Percentiles rank a stretch among this genome's conserved stretches.
Evolutionary conservation across 495 filamentous ascomycete species (phyloP).

Genomic region (Penicillium subrubescens): DNA sequence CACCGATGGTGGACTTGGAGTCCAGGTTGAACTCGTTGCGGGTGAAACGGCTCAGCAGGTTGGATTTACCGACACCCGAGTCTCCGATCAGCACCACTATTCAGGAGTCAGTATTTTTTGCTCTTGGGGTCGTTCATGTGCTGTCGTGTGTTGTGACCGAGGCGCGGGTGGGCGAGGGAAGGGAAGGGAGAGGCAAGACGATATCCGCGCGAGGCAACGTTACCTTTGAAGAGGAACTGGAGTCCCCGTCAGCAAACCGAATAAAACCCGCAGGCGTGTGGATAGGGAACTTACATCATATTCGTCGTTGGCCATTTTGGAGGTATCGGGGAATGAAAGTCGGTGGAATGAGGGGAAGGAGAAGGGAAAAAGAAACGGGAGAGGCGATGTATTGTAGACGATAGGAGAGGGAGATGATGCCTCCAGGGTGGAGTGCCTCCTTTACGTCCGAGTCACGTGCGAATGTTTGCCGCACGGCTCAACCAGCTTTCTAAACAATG

Average conservation of each 20-base stretch:
- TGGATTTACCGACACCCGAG: constrained; percentile 99
- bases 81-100: constrained; percentile 98
- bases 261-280: constrained; percentile 2
- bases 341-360: constrained; percentile 16
- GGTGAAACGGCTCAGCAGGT: constrained; percentile 98
- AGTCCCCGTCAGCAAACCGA: constrained; percentile 20
- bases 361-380: constrained; percentile 17
- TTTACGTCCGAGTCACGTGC: constrained; percentile 36
- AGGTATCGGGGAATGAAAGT: constrained; percentile 25
- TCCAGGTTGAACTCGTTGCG: constrained; percentile 99
- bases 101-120: constrained; percentile 26
- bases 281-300: constrained; percentile 81
- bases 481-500: not conserved
- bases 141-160: constrained; percentile 1
- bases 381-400: constrained; percentile 19
- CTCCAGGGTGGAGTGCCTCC: constrained; percentile 29
- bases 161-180: constrained; percentile 6
- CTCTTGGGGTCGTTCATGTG: too few relatives aligned
- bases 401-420: constrained; percentile 39
- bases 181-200: constrained; percentile 9
- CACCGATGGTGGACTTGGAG: constrained; percentile 99
- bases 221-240: constrained; percentile 99
- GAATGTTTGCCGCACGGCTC: constrained; percentile 13
- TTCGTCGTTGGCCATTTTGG: constrained; percentile 97
- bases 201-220: constrained; percentile 34